Evolutionary conservation across 306 rosid genomes (phyloP), one percentile per base, ranked within the genome.

Genomic region (Quercus engelmannii): DNA sequence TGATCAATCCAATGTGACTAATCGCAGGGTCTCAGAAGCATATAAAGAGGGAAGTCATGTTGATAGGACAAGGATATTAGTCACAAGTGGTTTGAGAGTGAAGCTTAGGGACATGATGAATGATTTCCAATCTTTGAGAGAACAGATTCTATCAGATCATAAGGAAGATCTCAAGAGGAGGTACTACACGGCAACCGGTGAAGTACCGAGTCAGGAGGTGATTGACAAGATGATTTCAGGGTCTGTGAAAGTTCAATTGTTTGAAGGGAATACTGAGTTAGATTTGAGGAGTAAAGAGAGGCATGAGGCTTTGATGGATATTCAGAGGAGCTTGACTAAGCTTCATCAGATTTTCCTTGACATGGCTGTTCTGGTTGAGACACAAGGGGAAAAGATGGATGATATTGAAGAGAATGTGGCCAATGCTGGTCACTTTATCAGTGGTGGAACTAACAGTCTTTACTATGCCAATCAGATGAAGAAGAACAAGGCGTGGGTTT

Each of bases 281-380:
- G 97, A 92, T 65, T 61, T 85, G 78, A 88, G 85, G 46, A 88
- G 87, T 74, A 90, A 87, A 65, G 87, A 80, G 4, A 82, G 96
- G 81, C 94, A 96, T n/a, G 92, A 91, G 73, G 90, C 94, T 0
- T 93, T 89, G 85, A 80, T 89, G 85, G 94, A 96, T 81, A 87
- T 93, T 8, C 96, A 89, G 82, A 91, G 84, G 77, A 96, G 99
- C 77, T 88, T 96, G 93, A 89, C 87, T 25, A 93, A 90, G 89
- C 96, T 96, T 82, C 97, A 93, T 30, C 98, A 96, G 70, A 96
- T 96, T 59, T 95, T 95, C 80, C 91, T 95, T 76, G 99, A 93
- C 77, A 95, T 95, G 99, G 98, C 97, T 63, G 84, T 95, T 83
- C 77, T 93, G 83, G 94, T 95, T 55, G 97, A 95, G 86, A 84